Evolutionary conservation across 192 early-diverging fungal genomes (phyloP).

Genomic region (Podila epigama): DNA sequence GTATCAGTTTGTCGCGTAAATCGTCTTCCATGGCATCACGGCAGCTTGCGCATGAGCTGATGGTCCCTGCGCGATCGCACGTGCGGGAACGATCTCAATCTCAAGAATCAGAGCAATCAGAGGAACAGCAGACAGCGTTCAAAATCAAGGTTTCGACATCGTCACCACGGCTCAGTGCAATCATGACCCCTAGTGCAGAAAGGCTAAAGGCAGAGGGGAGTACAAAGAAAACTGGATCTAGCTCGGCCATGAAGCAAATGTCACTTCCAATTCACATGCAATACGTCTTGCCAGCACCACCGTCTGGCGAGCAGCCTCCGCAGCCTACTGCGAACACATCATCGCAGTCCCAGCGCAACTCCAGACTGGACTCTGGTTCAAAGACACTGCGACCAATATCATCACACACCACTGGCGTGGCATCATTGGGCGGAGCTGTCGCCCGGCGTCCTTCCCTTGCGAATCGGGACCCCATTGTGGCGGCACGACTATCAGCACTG

Average conservation of each 20-base stretch:
- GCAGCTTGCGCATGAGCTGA: conserved; percentile 18
- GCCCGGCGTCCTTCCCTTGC: conserved; percentile 18
- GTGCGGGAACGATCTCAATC: conserved; percentile 22
- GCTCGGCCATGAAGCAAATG: conserved; percentile 5
- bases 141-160: not conserved
- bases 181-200: not conserved
- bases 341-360: not conserved
- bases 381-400: conserved; percentile 30
- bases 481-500: conserved; percentile 9
- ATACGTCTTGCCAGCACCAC: conserved; percentile 34
- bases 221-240: not conserved
- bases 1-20: not conserved
- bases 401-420: conserved; percentile 4
- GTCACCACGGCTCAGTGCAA: conserved; percentile 14
- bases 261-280: conserved; percentile 38
- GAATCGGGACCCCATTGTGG: conserved; percentile 13
- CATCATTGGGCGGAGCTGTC: conserved; percentile 33
- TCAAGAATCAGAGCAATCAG: conserved; percentile 20
- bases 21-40: conserved; percentile 6
- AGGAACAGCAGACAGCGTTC: not conserved
- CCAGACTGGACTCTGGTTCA: conserved; percentile 3
- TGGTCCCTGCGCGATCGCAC: conserved; percentile 20
- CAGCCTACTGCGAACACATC: conserved; percentile 5
- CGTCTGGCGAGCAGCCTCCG: conserved; percentile 19
- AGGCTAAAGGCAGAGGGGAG: not conserved